A percentile compares a stretch with the other conserved stretches of the same genome.
These are phyloP conservation scores for Porodaedalea pini DNA, from an alignment of 1,284 basidiomycete species.

Conservation along the genomic window DNA sequence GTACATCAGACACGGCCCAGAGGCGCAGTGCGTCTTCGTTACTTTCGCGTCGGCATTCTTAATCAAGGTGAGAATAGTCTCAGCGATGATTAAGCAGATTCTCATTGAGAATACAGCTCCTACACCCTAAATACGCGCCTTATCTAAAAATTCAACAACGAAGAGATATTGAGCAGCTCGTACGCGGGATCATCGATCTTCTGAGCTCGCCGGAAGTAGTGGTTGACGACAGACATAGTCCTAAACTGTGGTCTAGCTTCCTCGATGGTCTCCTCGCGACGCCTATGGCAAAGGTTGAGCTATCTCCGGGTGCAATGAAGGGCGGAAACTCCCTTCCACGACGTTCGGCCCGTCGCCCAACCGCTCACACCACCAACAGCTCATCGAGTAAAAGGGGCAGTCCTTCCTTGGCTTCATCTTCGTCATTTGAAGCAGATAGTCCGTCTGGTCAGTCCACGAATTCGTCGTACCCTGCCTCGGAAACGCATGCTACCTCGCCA, in stretches of 20 bases:
- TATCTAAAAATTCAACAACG: conserved; percentile 56
- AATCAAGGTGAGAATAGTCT: conserved; percentile 54
- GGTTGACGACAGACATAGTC: conserved; percentile 72
- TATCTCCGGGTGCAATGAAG: conserved; percentile 24
- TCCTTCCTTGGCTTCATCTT: neutral
- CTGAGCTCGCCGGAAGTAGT: conserved; percentile 62
- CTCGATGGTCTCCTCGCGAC: conserved; percentile 62
- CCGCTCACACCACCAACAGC: conserved; percentile 29
- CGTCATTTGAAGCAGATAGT: neutral
- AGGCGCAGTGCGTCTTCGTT: conserved; percentile 80
- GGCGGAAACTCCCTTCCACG: conserved; percentile 15
- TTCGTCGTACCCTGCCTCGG: neutral
- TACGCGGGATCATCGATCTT: conserved; percentile 63
- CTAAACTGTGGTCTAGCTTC: conserved; percentile 72
- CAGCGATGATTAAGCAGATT: neutral
- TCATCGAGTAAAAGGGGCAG: conserved; percentile 20
- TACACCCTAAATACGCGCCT: conserved; percentile 66
- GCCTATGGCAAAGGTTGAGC: conserved; percentile 46
- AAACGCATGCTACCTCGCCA: neutral
- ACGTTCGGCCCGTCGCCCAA: conserved; percentile 21
- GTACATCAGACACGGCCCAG: conserved; percentile 73
- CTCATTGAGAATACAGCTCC: conserved; percentile 45
- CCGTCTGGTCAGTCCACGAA: neutral
- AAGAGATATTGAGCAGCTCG: conserved; percentile 54
- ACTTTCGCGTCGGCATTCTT: conserved; percentile 81